Base-by-base conservation (phyloP, 768 basidiomycete genomes). In the Suillus subalutaceus region DNA sequence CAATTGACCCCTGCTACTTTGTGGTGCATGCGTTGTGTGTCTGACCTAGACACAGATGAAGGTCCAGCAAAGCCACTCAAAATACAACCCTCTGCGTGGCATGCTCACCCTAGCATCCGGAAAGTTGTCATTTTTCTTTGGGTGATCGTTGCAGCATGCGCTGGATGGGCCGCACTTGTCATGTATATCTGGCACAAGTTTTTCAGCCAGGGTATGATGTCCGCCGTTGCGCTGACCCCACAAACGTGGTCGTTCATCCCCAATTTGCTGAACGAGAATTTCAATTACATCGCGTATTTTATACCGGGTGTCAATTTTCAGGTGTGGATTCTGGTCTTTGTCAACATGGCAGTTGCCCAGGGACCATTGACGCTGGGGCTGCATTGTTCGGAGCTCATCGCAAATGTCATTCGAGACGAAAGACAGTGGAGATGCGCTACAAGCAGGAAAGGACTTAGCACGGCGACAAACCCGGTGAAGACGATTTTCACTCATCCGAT, bases 371-470 rank as follows among this genome's bases (percentile, higher is more conserved):
- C 75, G 16, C 30, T 77, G 65, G 72, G 38, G 26, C 70, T 76
- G 3, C 75, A 76, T 44, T 77, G 73, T n/a, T 67, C 73, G 1
- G 75, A 77, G 64, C 69, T 76, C 3, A 67, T 76, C 12, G 69
- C 68, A 52, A 76, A 77, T 40, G 72, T 74, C 30, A 63, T 77
- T 52, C 72, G 76, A 43, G 74, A 76, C 26, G 76, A 76, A 65
- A 59, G 30, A 38, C 46, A 66, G 58, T 76, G 76, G 76, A 69
- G 74, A 61, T 67, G 66, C 3, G 72, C 76, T 52, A 66, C 70
- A 52, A 52, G 38, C n/a, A 32, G 2, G 46, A 43, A 65, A n/a
- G 75, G 73, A 8, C 23, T 62, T 2, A 69, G 58, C n/a, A 35
- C 67, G 15, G 57, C 68, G 8, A 65, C 64, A 15, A 53, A 75